Conservation (phyloP, 208 protist genomes). For the Leishmania mexicana region DNA sequence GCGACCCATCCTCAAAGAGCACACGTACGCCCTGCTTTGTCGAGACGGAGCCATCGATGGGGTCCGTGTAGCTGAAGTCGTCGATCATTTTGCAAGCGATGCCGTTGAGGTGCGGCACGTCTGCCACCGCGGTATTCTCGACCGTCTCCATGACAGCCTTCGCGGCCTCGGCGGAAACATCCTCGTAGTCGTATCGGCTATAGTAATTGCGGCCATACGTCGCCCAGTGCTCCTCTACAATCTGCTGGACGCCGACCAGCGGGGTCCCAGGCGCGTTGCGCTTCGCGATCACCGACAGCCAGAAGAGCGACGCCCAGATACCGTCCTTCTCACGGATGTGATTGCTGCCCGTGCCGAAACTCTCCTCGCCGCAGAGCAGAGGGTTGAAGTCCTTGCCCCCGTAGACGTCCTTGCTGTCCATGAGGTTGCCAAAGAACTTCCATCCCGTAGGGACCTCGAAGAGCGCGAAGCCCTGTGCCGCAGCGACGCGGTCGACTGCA, state of each 20-base stretch:
- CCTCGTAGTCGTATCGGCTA: slow-evolving; percentile 97
- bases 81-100: slow-evolving; percentile 79
- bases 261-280: slow-evolving; percentile 32
- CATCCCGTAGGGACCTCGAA: slow-evolving; percentile 97
- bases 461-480: slow-evolving; percentile 56
- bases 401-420: slow-evolving; percentile 92
- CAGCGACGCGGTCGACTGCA: slow-evolving; percentile 93
- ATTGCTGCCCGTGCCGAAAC: slow-evolving; percentile 97
- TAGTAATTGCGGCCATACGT: slow-evolving; percentile 98
- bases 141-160: slow-evolving; percentile 88
- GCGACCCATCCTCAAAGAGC: slow-evolving; percentile 94
- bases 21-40: slow-evolving; percentile 94
- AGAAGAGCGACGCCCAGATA: slow-evolving; percentile 97
- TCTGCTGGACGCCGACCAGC: slow-evolving; percentile 86
- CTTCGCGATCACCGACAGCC: slow-evolving; percentile 95
- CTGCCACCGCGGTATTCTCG: slow-evolving; percentile 14
- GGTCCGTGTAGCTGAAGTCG: slow-evolving; percentile 97
- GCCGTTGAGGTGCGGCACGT: slow-evolving; percentile 52
- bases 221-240: slow-evolving; percentile 95
- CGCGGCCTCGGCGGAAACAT: slow-evolving; percentile 81
- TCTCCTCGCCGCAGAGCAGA: slow-evolving; percentile 98
- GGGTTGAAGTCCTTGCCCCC: slow-evolving; percentile 70
- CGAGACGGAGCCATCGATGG: slow-evolving; percentile 92
- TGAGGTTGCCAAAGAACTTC: slow-evolving; percentile 99
- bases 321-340: slow-evolving; percentile 99